Percentiles rank a stretch among this genome's conserved stretches.
Evolutionary conservation across 768 basidiomycete species (phyloP).

Genomic region (Leccinum boreale): DNA sequence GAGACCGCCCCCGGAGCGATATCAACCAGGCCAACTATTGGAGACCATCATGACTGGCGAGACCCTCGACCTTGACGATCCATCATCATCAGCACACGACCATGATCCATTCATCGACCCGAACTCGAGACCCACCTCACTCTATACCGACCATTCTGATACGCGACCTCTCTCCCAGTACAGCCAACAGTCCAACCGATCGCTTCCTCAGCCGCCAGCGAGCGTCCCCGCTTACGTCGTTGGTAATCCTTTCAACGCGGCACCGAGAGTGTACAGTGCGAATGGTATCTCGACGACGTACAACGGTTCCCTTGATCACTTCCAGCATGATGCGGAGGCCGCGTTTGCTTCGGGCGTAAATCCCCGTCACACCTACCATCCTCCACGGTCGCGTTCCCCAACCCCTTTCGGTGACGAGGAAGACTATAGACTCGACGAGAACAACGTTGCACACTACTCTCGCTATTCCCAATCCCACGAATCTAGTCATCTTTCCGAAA

Average conservation of each 20-base stretch:
- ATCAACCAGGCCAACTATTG: conserved; percentile 60
- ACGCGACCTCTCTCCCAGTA: conserved; percentile 33
- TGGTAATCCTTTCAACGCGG: conserved; percentile 25
- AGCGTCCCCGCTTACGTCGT: conserved; percentile 12
- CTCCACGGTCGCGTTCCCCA: conserved; percentile 69
- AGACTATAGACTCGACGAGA: conserved; percentile 58
- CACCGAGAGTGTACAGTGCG: conserved; percentile 1
- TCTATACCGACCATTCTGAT: conserved; percentile 27
- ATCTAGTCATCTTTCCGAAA: conserved; percentile 22
- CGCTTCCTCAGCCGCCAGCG: conserved; percentile 23
- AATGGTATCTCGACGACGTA: conserved; percentile 35
- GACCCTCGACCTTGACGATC: conserved; percentile 50
- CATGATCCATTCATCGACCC: conserved; percentile 29
- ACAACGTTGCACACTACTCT: conserved; percentile 56
- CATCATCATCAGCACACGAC: conserved; percentile 28
- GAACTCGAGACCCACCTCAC: conserved; percentile 27
- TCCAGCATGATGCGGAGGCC: conserved; percentile 62
- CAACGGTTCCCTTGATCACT: conserved; percentile 47
- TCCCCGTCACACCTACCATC: conserved; percentile 44
- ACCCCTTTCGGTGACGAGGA: conserved; percentile 75
- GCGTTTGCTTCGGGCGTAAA: conserved; percentile 65
- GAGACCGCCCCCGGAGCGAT: conserved; percentile 34
- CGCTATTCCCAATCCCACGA: conserved; percentile 32
- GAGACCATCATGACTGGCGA: conserved; percentile 65
- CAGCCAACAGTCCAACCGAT: conserved; percentile 33